Base-by-base conservation (phyloP, 148 eudicot genomes). In the Heliosperma pusillum region DNA sequence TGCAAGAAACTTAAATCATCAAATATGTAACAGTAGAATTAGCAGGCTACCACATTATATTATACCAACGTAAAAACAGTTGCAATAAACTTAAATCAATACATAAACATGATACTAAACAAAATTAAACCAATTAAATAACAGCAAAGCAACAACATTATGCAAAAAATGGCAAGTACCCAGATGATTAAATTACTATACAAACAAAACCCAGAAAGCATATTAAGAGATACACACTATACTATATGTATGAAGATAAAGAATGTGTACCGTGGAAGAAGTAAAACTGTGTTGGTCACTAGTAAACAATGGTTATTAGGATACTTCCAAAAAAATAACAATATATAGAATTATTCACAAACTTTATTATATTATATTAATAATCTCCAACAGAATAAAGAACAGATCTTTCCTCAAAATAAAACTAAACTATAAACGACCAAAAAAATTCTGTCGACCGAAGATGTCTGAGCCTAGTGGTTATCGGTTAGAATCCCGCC, bases 241-340 rank as follows among this genome's bases (percentile, higher is more conserved):
- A 73, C 11, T 42, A 66, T 10, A 30, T 7, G 25, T 20, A 42
- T 12, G 59, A 57, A 5, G 63, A 64, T 58, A 71, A 60, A 82
- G 66, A 62, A 58, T 66, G 26, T 13, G 78, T 74, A 77, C 82
- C 70, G 73, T 20, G 57, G 82, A 78, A 71, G 33, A 75, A 40
- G 69, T 59, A 70, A 75, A 69, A 10, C 55, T 66, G 72, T 22
- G 19, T 65, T 56, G 30, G 27, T 26, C 25, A 77, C 57, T 65
- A 62, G 82, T 24, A 50, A 53, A 76, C 45, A 3, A 73, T 68
- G 42, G 64, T 53, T 71, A 74, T 71, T 80, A 62, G n/a, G 71
- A 74, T 74, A 60, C 62, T 73, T 74, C 76, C 56, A 72, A 73
- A 75, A 60, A 10, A 10, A 25, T 22, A 10, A 47, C 50, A 72